A percentile compares a stretch with the other conserved stretches of the same genome.
These are phyloP conservation scores for Neckera pumila DNA, from an alignment of 225 moss, liverwort and hornwort species.

Conservation along the genomic window DNA sequence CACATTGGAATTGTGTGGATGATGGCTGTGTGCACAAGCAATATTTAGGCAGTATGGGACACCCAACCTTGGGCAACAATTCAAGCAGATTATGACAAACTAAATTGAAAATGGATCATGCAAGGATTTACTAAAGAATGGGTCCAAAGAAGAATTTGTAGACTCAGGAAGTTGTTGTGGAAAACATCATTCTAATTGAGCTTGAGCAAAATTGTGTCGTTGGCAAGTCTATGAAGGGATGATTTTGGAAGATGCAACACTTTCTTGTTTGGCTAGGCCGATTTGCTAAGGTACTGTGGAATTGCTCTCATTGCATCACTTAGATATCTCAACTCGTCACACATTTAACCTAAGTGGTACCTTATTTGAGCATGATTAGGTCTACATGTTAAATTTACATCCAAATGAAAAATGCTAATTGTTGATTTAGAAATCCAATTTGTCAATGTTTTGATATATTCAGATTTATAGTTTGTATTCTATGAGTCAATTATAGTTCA, in stretches of 20 bases:
- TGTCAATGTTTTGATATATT: neutral
- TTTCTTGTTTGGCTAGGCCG: rapidly evolving
- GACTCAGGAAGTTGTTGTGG: rapidly evolving
- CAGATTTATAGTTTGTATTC: neutral
- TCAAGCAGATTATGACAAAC: rapidly evolving
- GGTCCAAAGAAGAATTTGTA: neutral
- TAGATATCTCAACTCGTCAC: too few species aligned
- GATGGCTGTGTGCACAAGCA: rapidly evolving
- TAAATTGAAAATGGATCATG: rapidly evolving
- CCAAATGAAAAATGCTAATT: neutral
- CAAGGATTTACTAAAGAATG: neutral
- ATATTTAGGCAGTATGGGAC: rapidly evolving
- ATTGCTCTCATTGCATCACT: neutral
- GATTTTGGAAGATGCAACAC: neutral
- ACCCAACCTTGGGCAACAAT: rapidly evolving
- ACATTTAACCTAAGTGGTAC: rapidly evolving
- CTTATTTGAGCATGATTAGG: neutral
- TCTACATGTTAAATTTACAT: neutral
- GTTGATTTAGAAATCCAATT: neutral
- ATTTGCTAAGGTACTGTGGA: rapidly evolving
- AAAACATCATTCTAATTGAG: neutral
- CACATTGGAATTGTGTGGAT: neutral
- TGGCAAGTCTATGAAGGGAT: rapidly evolving
- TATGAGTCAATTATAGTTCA: rapidly evolving
- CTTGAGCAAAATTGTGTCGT: rapidly evolving